Base-by-base conservation (phyloP, 768 basidiomycete genomes). In the Imleria badia region DNA sequence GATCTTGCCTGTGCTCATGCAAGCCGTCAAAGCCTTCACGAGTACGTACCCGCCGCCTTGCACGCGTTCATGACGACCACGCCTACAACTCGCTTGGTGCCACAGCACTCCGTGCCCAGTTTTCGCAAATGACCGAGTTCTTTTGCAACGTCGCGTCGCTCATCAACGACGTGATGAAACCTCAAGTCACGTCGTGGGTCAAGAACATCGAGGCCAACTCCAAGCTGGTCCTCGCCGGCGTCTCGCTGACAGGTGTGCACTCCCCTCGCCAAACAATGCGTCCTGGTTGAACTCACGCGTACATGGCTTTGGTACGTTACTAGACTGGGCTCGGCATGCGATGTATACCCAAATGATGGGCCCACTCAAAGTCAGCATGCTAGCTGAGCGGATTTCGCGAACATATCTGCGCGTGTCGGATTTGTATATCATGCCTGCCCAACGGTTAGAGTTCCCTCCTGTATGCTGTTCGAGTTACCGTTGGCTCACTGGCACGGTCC, bases 161-260 rank as follows among this genome's bases (percentile, higher is more conserved):
- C 23, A 60, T 60, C 34, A 49, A 60, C 26, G 58, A 60, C 30
- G 60, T 60, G 17, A 60, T 60, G 46, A 55, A n/a, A 49, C 58
- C 60, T 2, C 60, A 60, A 34, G 58, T 60, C 17, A 45, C 36
- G 2, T 60, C 57, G 5, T 60, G 41, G 46, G 50, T 43, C 30
- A 55, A 46, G 36, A 60, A 55, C 39, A 15, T 60, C 17, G 53
- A 60, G 30, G 46, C 58, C 19, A 54, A 48, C 15, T 51, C 59
- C 15, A 31, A 45, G 14, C 54, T 59, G 57, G 44, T 59, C 7
- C 59, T 60, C 13, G 57, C 52, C n/a, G 60, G 58, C 3, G 60
- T 60, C n/a, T 45, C 42, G 12, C 58, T 60, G 19, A 60, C 58
- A 0, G 53, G 60, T 59, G 43, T 9, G 30, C 6, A 19, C 1